Percentiles rank a stretch among this genome's conserved stretches.
phyloP scores from a whole-genome alignment of 2,329 filamentous ascomycete species.

The Diaporthe citri region DNA sequence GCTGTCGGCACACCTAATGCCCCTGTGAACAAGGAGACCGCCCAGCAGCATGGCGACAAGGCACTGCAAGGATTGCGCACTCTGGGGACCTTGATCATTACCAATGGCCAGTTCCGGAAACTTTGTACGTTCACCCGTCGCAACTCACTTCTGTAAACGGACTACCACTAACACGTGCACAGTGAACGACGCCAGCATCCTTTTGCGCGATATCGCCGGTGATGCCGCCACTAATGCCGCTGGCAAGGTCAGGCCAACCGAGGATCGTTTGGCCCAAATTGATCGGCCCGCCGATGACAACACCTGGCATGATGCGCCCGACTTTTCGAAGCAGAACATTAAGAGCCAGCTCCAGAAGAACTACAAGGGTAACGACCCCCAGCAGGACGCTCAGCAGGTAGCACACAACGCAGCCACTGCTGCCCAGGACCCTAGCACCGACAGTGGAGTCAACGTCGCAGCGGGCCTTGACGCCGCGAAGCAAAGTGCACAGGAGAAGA shows the following conservation, averaged over 20 bases:
- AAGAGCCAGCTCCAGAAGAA: conserved; percentile 76
- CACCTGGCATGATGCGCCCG: conserved; percentile 90
- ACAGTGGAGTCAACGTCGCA: conserved; percentile 64
- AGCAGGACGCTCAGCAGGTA: conserved; percentile 72
- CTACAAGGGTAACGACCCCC: conserved; percentile 66
- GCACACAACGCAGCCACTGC: conserved; percentile 68
- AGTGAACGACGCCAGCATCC: conserved; percentile 82
- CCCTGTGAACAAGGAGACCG: conserved; percentile 80
- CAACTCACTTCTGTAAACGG: no score
- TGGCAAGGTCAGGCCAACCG: conserved; percentile 78
- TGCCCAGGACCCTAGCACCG: conserved; percentile 61
- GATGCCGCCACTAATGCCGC: conserved; percentile 89
- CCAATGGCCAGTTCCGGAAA: conserved; percentile 96
- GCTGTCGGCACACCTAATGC: conserved; percentile 72
- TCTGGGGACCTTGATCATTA: conserved; percentile 88
- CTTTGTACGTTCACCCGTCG: conserved; percentile 69
- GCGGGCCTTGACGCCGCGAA: conserved; percentile 59
- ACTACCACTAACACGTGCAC: conserved; percentile 36
- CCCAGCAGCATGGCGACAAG: conserved; percentile 85
- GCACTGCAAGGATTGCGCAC: conserved; percentile 88
- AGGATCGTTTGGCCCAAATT: conserved; percentile 82
- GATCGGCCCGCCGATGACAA: conserved; percentile 91
- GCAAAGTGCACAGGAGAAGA: conserved; percentile 64
- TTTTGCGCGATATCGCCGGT: conserved; percentile 90
- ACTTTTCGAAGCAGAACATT: conserved; percentile 77